These are phyloP conservation scores for Hyphodiscus sp. DNA, from an alignment of 2,329 filamentous ascomycete genomes.

Conservation along the genomic window DNA sequence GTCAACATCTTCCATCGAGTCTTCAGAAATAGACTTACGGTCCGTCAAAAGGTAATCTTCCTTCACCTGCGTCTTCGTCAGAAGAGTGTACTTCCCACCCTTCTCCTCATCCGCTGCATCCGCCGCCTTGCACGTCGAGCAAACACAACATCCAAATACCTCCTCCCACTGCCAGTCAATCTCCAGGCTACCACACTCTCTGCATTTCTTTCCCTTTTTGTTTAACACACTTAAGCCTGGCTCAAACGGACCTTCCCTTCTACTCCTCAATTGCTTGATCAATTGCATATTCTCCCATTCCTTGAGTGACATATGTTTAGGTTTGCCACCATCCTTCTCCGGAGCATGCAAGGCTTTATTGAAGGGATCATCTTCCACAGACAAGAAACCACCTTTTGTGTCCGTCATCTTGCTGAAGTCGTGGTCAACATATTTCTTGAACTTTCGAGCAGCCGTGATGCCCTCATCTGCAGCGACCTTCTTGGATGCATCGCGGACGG, in stretches of 20 bases:
- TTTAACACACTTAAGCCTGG: slow-evolving; percentile 74
- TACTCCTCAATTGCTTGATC: slow-evolving; percentile 62
- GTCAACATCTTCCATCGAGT: not conserved
- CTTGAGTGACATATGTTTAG: slow-evolving; percentile 78
- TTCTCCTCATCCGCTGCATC: slow-evolving; percentile 46
- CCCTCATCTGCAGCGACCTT: slow-evolving; percentile 13
- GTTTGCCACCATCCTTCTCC: slow-evolving; percentile 53
- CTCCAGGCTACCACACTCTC: slow-evolving; percentile 76
- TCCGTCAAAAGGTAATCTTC: slow-evolving; percentile 96
- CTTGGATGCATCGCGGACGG: slow-evolving; percentile 61
- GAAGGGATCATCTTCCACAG: slow-evolving; percentile 83
- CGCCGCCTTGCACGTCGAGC: slow-evolving; percentile 64
- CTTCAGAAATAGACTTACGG: slow-evolving; percentile 45
- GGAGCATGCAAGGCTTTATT: slow-evolving; percentile 66
- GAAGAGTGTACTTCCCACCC: slow-evolving; percentile 81
- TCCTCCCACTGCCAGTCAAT: slow-evolving; percentile 96
- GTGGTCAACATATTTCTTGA: slow-evolving; percentile 93
- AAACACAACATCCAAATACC: slow-evolving; percentile 69
- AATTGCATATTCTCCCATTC: slow-evolving; percentile 88
- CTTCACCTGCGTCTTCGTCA: slow-evolving; percentile 94
- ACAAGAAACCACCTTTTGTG: slow-evolving; percentile 92
- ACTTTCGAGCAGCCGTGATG: slow-evolving; percentile 70
- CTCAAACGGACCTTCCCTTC: slow-evolving; percentile 78
- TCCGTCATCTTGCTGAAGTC: slow-evolving; percentile 98
- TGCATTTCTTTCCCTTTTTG: slow-evolving; percentile 64